Evolutionary conservation across 2,329 filamentous ascomycete species (phyloP).

Genomic region (Cladosporium sp.): DNA sequence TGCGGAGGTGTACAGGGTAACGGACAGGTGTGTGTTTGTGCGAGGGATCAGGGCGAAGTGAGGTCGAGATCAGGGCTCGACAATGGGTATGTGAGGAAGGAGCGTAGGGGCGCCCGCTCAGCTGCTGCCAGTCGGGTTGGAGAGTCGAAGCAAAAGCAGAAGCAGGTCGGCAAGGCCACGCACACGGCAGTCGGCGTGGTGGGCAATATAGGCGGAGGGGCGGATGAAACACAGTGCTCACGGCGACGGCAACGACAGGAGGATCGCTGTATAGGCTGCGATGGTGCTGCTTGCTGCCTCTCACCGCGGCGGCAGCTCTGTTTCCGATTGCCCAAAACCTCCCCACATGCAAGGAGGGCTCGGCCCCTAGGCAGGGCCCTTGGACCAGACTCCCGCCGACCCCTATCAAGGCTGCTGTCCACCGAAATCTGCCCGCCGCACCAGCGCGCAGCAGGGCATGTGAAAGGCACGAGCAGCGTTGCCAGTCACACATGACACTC

Average conservation of each 20-base stretch:
- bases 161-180: too few relatives aligned
- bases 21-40: not conserved
- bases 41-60: not conserved
- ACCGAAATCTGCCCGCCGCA: not conserved
- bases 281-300: not conserved
- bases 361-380: not conserved
- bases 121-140: not conserved
- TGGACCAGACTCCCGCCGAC: too few relatives aligned
- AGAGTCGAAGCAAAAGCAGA: too few relatives aligned
- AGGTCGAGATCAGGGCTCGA: not conserved
- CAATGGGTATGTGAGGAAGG: not conserved
- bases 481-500: slow-evolving; percentile 3
- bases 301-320: slow-evolving; percentile 3
- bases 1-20: not conserved
- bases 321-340: slow-evolving; percentile 12
- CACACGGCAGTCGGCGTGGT: too few relatives aligned
- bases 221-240: not conserved
- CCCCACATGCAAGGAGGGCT: slow-evolving; percentile 2
- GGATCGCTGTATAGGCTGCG: not conserved
- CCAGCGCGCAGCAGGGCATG: not conserved
- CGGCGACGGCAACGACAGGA: not conserved
- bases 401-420: not conserved
- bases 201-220: too few relatives aligned
- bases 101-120: not conserved
- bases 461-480: slow-evolving; percentile 5